These are phyloP conservation scores for Aspergillus saccharolyticus DNA, from an alignment of 495 filamentous ascomycete genomes.

Conservation along the genomic window DNA sequence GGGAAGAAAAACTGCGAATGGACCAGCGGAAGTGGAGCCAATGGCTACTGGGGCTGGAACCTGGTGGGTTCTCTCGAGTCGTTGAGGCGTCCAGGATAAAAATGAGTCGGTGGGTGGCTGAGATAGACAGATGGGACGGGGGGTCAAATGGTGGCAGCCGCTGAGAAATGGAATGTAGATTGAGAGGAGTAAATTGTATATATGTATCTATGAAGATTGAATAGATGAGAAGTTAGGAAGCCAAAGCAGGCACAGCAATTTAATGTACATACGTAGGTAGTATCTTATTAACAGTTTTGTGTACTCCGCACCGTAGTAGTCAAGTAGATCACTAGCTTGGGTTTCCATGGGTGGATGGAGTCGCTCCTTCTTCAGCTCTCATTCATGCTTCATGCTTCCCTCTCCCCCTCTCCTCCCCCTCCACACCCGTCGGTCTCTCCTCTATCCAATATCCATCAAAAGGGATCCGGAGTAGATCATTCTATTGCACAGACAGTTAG, in stretches of 20 bases:
- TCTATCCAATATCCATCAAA: background rate
- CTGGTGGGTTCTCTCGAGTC: constrained; percentile 6
- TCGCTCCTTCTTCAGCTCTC: background rate
- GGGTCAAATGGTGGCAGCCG: background rate
- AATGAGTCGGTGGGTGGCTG: constrained; percentile 6
- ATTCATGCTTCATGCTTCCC: too few species aligned
- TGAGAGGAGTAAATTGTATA: background rate
- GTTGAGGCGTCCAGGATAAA: constrained; percentile 8
- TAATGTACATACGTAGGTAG: background rate
- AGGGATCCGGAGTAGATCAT: background rate
- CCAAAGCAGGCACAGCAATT: background rate
- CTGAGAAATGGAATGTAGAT: too few species aligned
- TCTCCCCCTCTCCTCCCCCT: background rate
- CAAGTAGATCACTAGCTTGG: background rate
- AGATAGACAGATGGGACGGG: background rate
- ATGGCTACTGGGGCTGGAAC: constrained; percentile 8
- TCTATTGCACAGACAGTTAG: background rate
- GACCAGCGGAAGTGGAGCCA: constrained; percentile 21
- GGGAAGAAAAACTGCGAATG: constrained; percentile 8
- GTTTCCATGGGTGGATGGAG: background rate
- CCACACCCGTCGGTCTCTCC: background rate
- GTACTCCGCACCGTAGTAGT: too few species aligned
- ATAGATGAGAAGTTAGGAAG: background rate
- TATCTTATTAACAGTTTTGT: too few species aligned
- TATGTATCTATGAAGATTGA: too few species aligned